A percentile compares a stretch with the other conserved stretches of the same genome.
These are phyloP conservation scores for Sphagnum fallax DNA, from an alignment of 228 moss, liverwort and hornwort species.

Conservation along the genomic window DNA sequence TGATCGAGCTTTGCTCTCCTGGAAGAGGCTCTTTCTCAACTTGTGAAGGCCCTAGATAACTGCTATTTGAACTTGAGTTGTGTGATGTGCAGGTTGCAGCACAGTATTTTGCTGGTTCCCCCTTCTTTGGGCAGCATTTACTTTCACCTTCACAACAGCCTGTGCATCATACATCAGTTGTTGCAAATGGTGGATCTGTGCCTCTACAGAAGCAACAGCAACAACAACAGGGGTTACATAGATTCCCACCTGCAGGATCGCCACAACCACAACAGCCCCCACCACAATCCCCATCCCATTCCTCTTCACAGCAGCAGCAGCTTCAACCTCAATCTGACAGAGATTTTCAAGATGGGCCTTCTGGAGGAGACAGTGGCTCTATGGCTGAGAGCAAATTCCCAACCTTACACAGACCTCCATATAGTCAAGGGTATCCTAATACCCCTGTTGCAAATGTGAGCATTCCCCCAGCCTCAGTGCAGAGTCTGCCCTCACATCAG, in stretches of 20 bases:
- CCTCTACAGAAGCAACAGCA: constrained; percentile 25
- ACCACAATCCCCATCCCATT: constrained; percentile 46
- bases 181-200: constrained; percentile 19
- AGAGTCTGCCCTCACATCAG: background rate
- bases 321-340: constrained; percentile 20
- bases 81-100: constrained; percentile 31
- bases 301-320: constrained; percentile 4
- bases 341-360: background rate
- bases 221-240: constrained; percentile 22
- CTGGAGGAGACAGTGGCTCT: constrained; percentile 31
- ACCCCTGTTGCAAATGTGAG: constrained; percentile 9
- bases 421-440: constrained; percentile 18
- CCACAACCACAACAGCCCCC: constrained; percentile 21
- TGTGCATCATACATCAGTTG: constrained; percentile 29
- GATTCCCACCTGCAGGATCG: constrained; percentile 32
- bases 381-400: constrained; percentile 52
- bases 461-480: constrained; percentile 17
- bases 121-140: constrained; percentile 54
- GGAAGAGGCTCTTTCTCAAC: too few relatives aligned
- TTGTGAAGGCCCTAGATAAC: too few relatives aligned
- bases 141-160: constrained; percentile 48
- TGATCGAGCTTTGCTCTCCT: too few relatives aligned
- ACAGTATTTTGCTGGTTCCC: constrained; percentile 39
- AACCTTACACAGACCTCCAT: constrained; percentile 22
- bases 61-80: too few relatives aligned